Evolutionary conservation across 1,284 basidiomycete genomes (phyloP), one percentile per base, ranked within the genome.

Genomic region (Fomes fomentarius): DNA sequence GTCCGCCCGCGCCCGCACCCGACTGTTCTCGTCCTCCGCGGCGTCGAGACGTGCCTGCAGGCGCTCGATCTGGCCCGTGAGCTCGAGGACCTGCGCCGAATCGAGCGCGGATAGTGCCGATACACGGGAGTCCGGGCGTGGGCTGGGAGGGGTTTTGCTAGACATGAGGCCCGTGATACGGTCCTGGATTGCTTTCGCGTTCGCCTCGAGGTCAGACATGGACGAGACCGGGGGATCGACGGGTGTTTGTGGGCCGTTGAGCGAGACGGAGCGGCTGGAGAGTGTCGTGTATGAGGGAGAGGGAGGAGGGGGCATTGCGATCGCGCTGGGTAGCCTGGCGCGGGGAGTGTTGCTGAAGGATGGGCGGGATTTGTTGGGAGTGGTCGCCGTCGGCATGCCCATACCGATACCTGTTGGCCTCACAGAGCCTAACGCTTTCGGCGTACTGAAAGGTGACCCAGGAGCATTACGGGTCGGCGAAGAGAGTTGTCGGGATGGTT

Each of bases 291-390:
- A 61, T 42, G 74, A 69, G 15, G 87, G 87, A 12, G 86, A 87
- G 0, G 83, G 75, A 14, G 89, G 89, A 2, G 89, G 89, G 3
- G 89, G 89, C 87, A 91, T 91, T 2, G 85, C 84, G 30, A 88
- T 69, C n/a, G 80, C 75, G 63, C 87, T 89, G n/a, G 88, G 86
- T 56, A 90, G 67, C 41, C 88, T 78, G 12, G 80, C 76, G 34
- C 84, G 80, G 34, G 85, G 84, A 10, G 84, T 86, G 53, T 56
- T 61, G 34, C 68, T 76, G 34, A 79, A 64, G 19, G 80, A 76
- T 17, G 79, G 67, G 58, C 84, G 75, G 44, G 73, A 67, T 63
- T 78, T 83, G 14, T 69, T 71, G 12, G 78, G 76, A 17, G 75
- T 75, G 4, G 55, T 72, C 3, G 77, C 58, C 2, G 51, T 70